Evolutionary conservation across 768 basidiomycete species (phyloP), one percentile per base, ranked within the genome.

Genomic region (Goffeauzyma gilvescens): DNA sequence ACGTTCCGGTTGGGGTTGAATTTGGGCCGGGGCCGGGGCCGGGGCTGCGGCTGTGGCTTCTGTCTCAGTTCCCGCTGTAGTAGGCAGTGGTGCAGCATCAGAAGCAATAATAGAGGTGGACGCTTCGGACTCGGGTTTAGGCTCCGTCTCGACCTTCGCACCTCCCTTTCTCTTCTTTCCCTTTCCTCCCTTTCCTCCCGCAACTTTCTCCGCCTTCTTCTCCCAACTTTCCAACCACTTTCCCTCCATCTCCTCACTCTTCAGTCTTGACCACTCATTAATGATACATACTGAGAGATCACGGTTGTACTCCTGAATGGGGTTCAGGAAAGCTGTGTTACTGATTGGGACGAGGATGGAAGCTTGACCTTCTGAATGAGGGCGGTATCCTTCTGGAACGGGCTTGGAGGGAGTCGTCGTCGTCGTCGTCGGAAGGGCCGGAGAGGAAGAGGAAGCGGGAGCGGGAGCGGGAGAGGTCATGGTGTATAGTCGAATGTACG

Each of bases 221-320:
- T 65, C 65, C 51, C 36, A 24, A 6, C 36, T 35, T 27, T 48
- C 39, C 32, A 60, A 67, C 75, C 78, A 83, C 52, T 67, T 72
- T 46, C 61, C 67, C 57, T 75, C 70, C 66, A 79, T 85, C 42
- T 67, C 66, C 56, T 65, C 69, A 47, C 46, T 61, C 34, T 52
- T 54, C 13, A 22, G 8, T 3, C 20, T 13, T 6, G 38, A 22
- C 86, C 86, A 98, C 3, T 77, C 75, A 23, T 76, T 71, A 43
- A 98, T 95, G 50, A 80, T 81, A 17, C 86, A 84, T 32, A 95
- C 77, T 50, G 82, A 86, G 34, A 84, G 63, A 65, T 98, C 93
- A 28, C 93, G 72, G 66, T 98, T 98, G 70, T 93, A 98, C 63
- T 98, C 85, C 59, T 98, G 93, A 10, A 95, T 79, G 5, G 93